Conservation (phyloP, 2,329 filamentous ascomycete species). For the Cercospora janseana region DNA sequence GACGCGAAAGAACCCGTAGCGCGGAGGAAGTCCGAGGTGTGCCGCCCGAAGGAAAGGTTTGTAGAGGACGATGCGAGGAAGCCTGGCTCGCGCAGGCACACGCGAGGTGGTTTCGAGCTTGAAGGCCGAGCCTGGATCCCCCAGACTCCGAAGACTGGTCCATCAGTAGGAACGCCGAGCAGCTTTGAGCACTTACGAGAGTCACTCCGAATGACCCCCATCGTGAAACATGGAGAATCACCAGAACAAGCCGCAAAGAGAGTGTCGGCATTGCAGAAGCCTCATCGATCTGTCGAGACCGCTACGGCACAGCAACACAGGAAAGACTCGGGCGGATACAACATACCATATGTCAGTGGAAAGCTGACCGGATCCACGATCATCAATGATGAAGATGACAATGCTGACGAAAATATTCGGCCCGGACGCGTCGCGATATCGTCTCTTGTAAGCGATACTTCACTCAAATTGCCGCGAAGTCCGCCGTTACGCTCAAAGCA, state of each 20-base stretch:
- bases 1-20: not conserved
- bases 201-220: slow-evolving; percentile 26
- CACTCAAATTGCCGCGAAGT: not conserved
- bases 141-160: slow-evolving; percentile 19
- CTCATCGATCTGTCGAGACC: slow-evolving; percentile 13
- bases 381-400: not conserved
- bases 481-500: slow-evolving; percentile 7
- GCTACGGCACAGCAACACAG: slow-evolving; percentile 4
- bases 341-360: not conserved
- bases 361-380: not conserved
- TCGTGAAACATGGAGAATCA: slow-evolving; percentile 21
- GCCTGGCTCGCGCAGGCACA: not conserved
- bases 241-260: slow-evolving; percentile 21
- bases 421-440: slow-evolving; percentile 3
- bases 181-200: slow-evolving; percentile 16
- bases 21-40: not conserved
- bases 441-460: not conserved
- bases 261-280: slow-evolving; percentile 18
- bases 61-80: not conserved
- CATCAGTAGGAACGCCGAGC: slow-evolving; percentile 8
- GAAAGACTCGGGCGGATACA: slow-evolving; percentile 7
- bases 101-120: slow-evolving; percentile 15
- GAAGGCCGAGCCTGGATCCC: slow-evolving; percentile 24
- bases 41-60: not conserved
- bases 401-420: not conserved